phyloP scores from a whole-genome alignment of 1,139 yeast species.

The Nakaseomyces sp. region DNA sequence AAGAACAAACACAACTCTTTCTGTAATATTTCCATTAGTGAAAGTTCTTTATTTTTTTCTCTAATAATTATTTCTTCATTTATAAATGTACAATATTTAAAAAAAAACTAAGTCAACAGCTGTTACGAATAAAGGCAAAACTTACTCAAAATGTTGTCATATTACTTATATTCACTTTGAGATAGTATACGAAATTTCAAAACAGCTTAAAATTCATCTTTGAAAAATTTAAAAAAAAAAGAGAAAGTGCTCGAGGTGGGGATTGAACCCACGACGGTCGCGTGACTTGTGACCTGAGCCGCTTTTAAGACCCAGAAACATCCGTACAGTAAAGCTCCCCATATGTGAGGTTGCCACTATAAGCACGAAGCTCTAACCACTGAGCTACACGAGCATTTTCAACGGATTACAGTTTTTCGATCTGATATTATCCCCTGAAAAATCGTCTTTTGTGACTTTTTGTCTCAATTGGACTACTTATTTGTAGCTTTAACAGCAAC shows the following conservation, averaged over 20 bases:
- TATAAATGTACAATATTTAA: neutral
- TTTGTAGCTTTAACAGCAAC: no score
- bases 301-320: slow-evolving; percentile 9
- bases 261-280: slow-evolving; percentile 47
- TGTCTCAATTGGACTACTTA: no score
- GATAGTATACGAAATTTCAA: no score
- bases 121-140: no score
- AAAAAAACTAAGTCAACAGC: no score
- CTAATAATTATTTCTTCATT: no score
- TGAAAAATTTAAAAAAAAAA: slow-evolving; percentile 18
- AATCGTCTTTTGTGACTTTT: neutral
- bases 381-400: slow-evolving; percentile 42
- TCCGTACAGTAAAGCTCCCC: slow-evolving; percentile 13
- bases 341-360: slow-evolving; percentile 33
- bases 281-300: slow-evolving; percentile 33
- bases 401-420: neutral
- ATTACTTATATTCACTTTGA: no score
- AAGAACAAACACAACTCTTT: no score
- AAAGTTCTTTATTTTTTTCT: no score
- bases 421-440: slow-evolving; percentile 1
- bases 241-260: slow-evolving; percentile 42
- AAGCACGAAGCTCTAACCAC: slow-evolving; percentile 47
- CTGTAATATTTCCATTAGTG: no score
- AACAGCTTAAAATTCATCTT: no score
- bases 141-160: no score